phyloP scores from a whole-genome alignment of 2,329 filamentous ascomycete genomes.

The Aureobasidium leucospermi region DNA sequence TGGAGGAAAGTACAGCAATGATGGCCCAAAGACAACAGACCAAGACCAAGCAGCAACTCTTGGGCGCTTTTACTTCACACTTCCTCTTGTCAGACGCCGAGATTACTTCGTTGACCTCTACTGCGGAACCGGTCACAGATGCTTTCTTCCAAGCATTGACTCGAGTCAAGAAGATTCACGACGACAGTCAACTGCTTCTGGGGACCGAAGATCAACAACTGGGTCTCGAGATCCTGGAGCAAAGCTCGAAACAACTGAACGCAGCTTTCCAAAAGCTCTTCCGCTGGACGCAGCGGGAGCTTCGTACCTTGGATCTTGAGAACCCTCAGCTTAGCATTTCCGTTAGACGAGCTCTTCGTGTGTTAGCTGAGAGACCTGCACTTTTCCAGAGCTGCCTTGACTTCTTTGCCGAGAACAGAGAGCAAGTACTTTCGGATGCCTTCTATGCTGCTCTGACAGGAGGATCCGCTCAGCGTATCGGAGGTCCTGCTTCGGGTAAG shows the following conservation, averaged over 20 bases:
- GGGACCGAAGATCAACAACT: slow-evolving; percentile 84
- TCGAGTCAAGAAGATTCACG: slow-evolving; percentile 78
- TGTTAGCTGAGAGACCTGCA: slow-evolving; percentile 80
- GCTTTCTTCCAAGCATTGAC: slow-evolving; percentile 71
- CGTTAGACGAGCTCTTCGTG: slow-evolving; percentile 74
- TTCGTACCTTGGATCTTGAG: slow-evolving; percentile 86
- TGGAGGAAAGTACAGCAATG: slow-evolving; percentile 69
- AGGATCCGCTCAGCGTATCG: slow-evolving; percentile 44
- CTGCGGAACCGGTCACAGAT: slow-evolving; percentile 75
- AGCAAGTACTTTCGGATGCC: slow-evolving; percentile 77
- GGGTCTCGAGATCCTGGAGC: slow-evolving; percentile 84
- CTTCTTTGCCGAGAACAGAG: slow-evolving; percentile 83
- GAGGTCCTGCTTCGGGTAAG: slow-evolving; percentile 47
- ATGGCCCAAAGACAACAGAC: slow-evolving; percentile 65
- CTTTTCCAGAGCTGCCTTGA: slow-evolving; percentile 92
- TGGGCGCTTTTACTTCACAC: slow-evolving; percentile 70
- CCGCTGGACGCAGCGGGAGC: slow-evolving; percentile 88
- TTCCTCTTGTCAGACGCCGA: slow-evolving; percentile 83
- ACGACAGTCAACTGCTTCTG: slow-evolving; percentile 81
- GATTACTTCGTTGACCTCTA: slow-evolving; percentile 64
- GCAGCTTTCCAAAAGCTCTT: slow-evolving; percentile 92
- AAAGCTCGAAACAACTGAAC: slow-evolving; percentile 79
- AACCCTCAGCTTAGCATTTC: slow-evolving; percentile 85
- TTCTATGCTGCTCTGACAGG: slow-evolving; percentile 87
- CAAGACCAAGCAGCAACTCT: slow-evolving; percentile 70